phyloP scores from a whole-genome alignment of 768 basidiomycete species.

The Amanita rimosa region DNA sequence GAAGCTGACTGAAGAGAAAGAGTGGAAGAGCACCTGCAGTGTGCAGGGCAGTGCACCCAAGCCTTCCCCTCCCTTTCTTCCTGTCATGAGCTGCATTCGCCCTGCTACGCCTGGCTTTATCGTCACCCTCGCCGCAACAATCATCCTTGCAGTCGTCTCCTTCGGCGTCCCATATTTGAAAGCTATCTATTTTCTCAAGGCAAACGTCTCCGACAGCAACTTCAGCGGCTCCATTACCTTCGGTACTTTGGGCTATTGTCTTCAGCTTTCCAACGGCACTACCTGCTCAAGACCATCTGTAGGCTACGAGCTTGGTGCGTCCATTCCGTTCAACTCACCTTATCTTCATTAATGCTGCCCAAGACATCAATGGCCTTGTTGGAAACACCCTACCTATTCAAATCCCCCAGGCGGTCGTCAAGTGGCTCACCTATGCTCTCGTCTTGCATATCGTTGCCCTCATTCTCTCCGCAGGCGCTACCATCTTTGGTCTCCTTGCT shows the following conservation, averaged over 20 bases:
- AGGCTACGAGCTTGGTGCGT: conserved; percentile 82
- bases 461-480: conserved; percentile 53
- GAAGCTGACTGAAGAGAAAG: not conserved
- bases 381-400: conserved; percentile 53
- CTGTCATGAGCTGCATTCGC: conserved; percentile 50
- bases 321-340: not conserved
- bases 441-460: conserved; percentile 89
- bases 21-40: not conserved
- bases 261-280: conserved; percentile 39
- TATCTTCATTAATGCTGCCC: conserved; percentile 3
- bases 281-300: conserved; percentile 74
- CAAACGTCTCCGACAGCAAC: conserved; percentile 37
- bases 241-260: conserved; percentile 86
- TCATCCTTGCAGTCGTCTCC: conserved; percentile 73
- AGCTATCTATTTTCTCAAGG: conserved; percentile 82
- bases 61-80: not conserved
- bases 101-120: conserved; percentile 89
- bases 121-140: conserved; percentile 67
- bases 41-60: not conserved
- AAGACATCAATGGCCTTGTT: conserved; percentile 77
- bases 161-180: conserved; percentile 90
- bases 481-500: conserved; percentile 78
- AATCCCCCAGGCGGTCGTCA: conserved; percentile 76
- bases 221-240: conserved; percentile 61
- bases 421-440: conserved; percentile 93